These are phyloP conservation scores for Malus asiatica DNA, from an alignment of 306 rosid genomes.

Conservation along the genomic window DNA sequence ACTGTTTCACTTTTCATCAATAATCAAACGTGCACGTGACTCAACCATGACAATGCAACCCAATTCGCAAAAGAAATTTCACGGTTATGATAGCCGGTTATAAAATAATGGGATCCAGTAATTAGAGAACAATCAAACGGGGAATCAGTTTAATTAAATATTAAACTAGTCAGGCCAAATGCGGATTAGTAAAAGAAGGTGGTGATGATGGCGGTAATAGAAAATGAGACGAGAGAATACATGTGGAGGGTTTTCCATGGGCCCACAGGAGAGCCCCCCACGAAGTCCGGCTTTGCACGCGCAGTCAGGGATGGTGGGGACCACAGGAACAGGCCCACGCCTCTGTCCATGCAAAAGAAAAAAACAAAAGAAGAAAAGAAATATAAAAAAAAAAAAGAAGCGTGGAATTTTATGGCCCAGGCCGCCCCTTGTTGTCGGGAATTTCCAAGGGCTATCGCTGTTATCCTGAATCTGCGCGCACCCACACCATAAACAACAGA, in stretches of 20 bases:
- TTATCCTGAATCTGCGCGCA: constrained; percentile 2
- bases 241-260: constrained; percentile 2
- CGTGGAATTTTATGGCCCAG: constrained; percentile 36
- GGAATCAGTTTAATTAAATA: background rate
- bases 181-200: background rate
- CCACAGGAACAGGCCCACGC: constrained; percentile 30
- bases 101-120: background rate
- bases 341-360: constrained; percentile 37
- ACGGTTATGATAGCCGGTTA: background rate
- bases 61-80: background rate
- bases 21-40: constrained; percentile 40
- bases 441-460: constrained; percentile 13
- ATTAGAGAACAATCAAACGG: background rate
- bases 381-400: background rate
- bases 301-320: constrained; percentile 47
- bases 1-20: constrained; percentile 9
- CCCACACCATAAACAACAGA: background rate
- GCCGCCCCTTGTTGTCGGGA: constrained; percentile 9
- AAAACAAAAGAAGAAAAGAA: background rate
- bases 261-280: constrained; percentile 47
- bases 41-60: constrained; percentile 31
- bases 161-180: background rate
- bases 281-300: constrained; percentile 66
- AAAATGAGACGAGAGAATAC: background rate
- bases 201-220: constrained; percentile 13